Conservation (phyloP, 306 rosid genomes). For the Vigna mungo region DNA sequence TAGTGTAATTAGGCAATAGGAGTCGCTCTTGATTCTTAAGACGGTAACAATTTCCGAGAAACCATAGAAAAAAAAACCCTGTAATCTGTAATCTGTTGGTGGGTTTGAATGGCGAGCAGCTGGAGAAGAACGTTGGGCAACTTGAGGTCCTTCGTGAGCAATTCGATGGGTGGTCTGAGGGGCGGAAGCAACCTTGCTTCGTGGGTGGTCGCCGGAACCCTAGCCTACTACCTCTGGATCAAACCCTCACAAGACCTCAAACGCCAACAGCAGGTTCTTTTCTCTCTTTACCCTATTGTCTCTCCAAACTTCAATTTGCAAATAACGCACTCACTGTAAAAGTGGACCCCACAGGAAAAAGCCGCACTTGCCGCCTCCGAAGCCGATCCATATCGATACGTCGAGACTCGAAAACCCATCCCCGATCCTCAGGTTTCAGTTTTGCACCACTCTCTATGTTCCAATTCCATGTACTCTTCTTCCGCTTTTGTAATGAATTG, state of each 20-base stretch:
- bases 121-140: slow-evolving; percentile 86
- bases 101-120: slow-evolving; percentile 56
- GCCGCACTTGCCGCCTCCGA: slow-evolving; percentile 74
- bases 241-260: slow-evolving; percentile 90
- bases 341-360: slow-evolving; percentile 49
- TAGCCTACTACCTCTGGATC: slow-evolving; percentile 94
- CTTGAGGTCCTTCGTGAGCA: slow-evolving; percentile 73
- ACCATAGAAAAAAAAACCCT: too few species aligned
- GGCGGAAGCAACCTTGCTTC: slow-evolving; percentile 87
- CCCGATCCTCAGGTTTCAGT: slow-evolving; percentile 81
- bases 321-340: not conserved
- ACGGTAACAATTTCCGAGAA: too few species aligned
- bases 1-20: too few species aligned
- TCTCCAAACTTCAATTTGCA: not conserved
- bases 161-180: slow-evolving; percentile 84
- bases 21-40: too few species aligned
- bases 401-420: slow-evolving; percentile 83
- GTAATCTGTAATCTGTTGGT: not conserved
- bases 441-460: not conserved
- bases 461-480: not conserved
- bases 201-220: slow-evolving; percentile 93
- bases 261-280: slow-evolving; percentile 67
- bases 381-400: slow-evolving; percentile 70
- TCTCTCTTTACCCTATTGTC: not conserved
- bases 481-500: not conserved